Base-by-base conservation (phyloP, 1,284 basidiomycete species). In the Phellinidium pouzarii region DNA sequence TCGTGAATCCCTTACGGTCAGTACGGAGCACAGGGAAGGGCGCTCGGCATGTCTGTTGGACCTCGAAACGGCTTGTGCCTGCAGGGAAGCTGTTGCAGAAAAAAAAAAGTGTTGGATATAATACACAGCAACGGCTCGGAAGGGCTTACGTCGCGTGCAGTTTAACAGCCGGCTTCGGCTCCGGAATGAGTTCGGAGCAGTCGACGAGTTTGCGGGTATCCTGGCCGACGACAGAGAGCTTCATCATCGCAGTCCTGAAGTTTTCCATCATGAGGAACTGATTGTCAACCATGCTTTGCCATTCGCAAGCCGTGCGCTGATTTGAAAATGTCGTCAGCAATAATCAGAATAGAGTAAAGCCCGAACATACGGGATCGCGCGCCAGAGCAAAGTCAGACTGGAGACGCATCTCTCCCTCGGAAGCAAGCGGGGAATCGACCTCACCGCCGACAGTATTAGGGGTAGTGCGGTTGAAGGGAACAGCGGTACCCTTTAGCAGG, bases 191-290 rank as follows among this genome's bases (percentile, higher is more conserved):
- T 26, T 59, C 53, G 27, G 56, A 51, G 43, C 58, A 59, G 50
- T 59, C 58, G 31, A 55, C 25, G 14, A 57, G 44, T 14, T 47
- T 25, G 12, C 37, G 43, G 11, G 49, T 48, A 60, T 65, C 52
- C 52, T 66, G 63, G 19, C 67, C 66, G 60, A 67, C 59, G 48
- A 66, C 53, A 5, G 64, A 48, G 44, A 70, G 63, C 62, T 66
- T 66, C 46, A 56, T 55, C 61, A 67, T 64, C 27, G 63, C 67
- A 23, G 59, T 58, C 50, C 59, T 59, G 62, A 68, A 68, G 22
- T 58, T 57, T 19, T 52, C 53, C 50, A 59, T 57, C 58, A 66
- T 60, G 56, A 61, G 61, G 7, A 56, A 54, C 37, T 53, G 55
- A 26, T 53, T 53, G 49, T 52, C 37, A 7, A 58, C 55, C 49